Evolutionary conservation across 108 stramenopile genomes (phyloP).

Genomic region (Pseudonitzschia multiseries): DNA sequence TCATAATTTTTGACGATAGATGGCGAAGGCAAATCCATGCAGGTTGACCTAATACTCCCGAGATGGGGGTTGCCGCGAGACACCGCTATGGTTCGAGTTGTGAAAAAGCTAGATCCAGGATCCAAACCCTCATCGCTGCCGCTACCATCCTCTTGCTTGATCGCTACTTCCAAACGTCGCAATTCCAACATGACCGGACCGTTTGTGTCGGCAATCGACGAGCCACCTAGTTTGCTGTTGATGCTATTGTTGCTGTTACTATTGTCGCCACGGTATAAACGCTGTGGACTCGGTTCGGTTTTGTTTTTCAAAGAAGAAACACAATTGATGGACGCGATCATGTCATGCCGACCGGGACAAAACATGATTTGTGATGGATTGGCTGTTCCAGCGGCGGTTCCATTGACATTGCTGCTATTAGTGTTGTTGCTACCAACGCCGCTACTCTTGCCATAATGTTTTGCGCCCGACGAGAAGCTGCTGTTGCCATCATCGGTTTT

Average conservation of each 20-base stretch:
- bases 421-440: neutral
- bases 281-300: neutral
- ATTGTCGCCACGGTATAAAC: neutral
- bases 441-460: neutral
- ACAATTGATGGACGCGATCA: constrained; percentile 37
- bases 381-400: neutral
- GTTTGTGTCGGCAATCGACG: constrained; percentile 5
- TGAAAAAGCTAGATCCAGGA: constrained; percentile 21
- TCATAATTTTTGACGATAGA: constrained; percentile 14
- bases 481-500: neutral
- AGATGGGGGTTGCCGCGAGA: constrained; percentile 60
- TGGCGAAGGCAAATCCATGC: constrained; percentile 45
- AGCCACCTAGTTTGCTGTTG: neutral
- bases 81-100: constrained; percentile 40
- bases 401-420: neutral
- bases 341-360: constrained; percentile 22
- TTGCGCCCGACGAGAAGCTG: neutral
- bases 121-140: neutral
- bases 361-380: constrained; percentile 28
- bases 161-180: constrained; percentile 27
- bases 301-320: constrained; percentile 1
- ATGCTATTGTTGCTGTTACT: neutral
- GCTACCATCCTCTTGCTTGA: neutral
- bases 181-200: constrained; percentile 46
- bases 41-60: constrained; percentile 61